Evolutionary conservation across 2,329 filamentous ascomycete genomes (phyloP).

Genomic region (Talaromyces sp.): DNA sequence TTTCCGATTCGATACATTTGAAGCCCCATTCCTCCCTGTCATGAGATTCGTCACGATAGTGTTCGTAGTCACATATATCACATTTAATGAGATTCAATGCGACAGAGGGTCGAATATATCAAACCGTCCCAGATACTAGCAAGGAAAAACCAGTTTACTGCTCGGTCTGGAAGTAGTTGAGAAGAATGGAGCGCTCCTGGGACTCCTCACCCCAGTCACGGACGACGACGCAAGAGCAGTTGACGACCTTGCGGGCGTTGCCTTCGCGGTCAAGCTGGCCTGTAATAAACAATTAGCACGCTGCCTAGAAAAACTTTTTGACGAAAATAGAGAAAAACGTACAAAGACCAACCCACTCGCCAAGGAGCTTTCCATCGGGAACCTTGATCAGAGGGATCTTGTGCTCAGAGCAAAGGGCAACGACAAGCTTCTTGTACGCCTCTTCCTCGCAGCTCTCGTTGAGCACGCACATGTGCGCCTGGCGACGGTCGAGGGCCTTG

Average conservation of each 20-base stretch:
- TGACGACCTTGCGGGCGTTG: slow-evolving; percentile 99
- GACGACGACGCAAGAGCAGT: slow-evolving; percentile 99
- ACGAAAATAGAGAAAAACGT: slow-evolving; percentile 47
- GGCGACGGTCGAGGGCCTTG: slow-evolving; percentile 97
- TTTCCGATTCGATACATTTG: not conserved
- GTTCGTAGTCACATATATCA: not conserved
- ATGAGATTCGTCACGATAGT: not conserved
- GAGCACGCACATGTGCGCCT: slow-evolving; percentile 99
- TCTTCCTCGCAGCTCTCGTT: slow-evolving; percentile 99
- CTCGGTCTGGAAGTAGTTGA: slow-evolving; percentile 99
- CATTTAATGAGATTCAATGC: not conserved
- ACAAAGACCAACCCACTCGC: slow-evolving; percentile 99
- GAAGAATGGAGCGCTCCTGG: slow-evolving; percentile 95
- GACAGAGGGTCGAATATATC: not conserved
- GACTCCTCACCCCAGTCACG: slow-evolving; percentile 99
- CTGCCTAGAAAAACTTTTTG: slow-evolving; percentile 2
- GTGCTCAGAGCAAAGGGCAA: slow-evolving; percentile 98
- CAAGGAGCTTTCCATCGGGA: slow-evolving; percentile 97
- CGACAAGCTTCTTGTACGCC: slow-evolving; percentile 99
- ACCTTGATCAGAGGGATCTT: slow-evolving; percentile 99
- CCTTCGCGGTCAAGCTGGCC: slow-evolving; percentile 98
- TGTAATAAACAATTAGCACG: slow-evolving; percentile 34
- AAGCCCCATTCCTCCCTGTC: not conserved
- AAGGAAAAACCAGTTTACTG: slow-evolving; percentile 28
- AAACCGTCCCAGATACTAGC: not conserved